These are phyloP conservation scores for Petunia axillaris DNA, from an alignment of 257 asterid species.

Conservation along the genomic window DNA sequence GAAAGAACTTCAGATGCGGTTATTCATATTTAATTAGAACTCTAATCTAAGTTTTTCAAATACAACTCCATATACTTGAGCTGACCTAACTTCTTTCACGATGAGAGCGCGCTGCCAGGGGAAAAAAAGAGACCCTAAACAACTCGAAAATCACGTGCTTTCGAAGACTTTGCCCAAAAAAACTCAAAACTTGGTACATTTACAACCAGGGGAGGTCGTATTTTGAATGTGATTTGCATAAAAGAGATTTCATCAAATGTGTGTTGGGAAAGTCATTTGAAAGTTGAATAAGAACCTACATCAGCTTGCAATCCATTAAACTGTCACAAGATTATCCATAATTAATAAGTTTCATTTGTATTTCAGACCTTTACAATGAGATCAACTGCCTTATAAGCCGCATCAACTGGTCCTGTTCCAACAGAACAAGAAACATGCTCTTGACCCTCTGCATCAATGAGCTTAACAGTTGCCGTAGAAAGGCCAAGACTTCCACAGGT, in stretches of 20 bases:
- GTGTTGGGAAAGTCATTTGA: not conserved
- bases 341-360: slow-evolving; percentile 17
- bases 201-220: not conserved
- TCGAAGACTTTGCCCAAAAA: not conserved
- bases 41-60: slow-evolving; percentile 7
- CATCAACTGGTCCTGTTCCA: slow-evolving; percentile 98
- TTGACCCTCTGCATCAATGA: slow-evolving; percentile 58
- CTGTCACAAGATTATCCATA: not conserved
- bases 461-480: slow-evolving; percentile 93
- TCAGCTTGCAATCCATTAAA: not conserved
- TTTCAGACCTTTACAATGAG: slow-evolving; percentile 70
- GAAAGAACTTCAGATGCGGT: not conserved
- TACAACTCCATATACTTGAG: slow-evolving; percentile 9
- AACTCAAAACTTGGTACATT: not conserved
- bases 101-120: not conserved
- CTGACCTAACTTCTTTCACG: not conserved
- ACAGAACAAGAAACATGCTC: slow-evolving; percentile 82
- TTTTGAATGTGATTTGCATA: slow-evolving; percentile 18
- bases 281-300: not conserved
- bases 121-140: not conserved
- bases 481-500: slow-evolving; percentile 93
- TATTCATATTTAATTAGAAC: not conserved
- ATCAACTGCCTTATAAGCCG: slow-evolving; percentile 95
- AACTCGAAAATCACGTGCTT: not conserved
- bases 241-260: not conserved